A percentile compares a stretch with the other conserved stretches of the same genome.
Evolutionary conservation across 2,329 filamentous ascomycete genomes (phyloP).

Genomic region (Hyphodiscus sp.): DNA sequence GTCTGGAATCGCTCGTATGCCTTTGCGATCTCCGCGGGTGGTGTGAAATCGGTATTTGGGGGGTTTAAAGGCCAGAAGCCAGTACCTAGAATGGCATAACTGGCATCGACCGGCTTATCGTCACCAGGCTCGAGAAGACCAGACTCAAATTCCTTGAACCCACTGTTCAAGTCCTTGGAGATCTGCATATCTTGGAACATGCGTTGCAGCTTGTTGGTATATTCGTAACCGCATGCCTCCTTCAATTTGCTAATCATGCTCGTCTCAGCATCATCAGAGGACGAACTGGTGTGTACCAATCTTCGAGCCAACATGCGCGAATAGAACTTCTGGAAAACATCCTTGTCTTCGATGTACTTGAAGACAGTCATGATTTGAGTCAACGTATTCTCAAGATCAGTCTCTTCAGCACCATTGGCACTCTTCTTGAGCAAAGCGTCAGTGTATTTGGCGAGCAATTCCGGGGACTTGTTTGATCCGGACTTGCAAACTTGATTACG

Average conservation of each 20-base stretch:
- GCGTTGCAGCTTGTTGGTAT: constrained; percentile 97
- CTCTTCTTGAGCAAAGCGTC: constrained; percentile 91
- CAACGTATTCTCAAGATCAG: constrained; percentile 82
- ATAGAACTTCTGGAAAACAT: constrained; percentile 99
- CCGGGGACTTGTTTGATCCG: constrained; percentile 88
- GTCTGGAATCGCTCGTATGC: constrained; percentile 84
- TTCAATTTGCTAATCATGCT: constrained; percentile 99
- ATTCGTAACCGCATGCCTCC: constrained; percentile 97
- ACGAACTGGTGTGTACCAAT: constrained; percentile 89
- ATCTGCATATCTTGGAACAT: constrained; percentile 99
- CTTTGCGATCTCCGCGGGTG: constrained; percentile 75
- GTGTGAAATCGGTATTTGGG: constrained; percentile 81
- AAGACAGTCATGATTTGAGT: constrained; percentile 98
- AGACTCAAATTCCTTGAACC: constrained; percentile 74
- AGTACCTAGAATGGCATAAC: constrained; percentile 89
- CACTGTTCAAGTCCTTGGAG: constrained; percentile 89
- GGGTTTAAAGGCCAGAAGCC: constrained; percentile 94
- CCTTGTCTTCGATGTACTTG: constrained; percentile 99
- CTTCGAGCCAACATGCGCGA: constrained; percentile 93
- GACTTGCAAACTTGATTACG: constrained; percentile 93
- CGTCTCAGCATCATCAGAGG: constrained; percentile 93
- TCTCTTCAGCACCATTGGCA: constrained; percentile 85
- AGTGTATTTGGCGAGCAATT: constrained; percentile 91
- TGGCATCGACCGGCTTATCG: constrained; percentile 68
- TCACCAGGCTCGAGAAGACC: constrained; percentile 57